phyloP scores from a whole-genome alignment of 257 asterid genomes.

The Solanum verrucosum region DNA sequence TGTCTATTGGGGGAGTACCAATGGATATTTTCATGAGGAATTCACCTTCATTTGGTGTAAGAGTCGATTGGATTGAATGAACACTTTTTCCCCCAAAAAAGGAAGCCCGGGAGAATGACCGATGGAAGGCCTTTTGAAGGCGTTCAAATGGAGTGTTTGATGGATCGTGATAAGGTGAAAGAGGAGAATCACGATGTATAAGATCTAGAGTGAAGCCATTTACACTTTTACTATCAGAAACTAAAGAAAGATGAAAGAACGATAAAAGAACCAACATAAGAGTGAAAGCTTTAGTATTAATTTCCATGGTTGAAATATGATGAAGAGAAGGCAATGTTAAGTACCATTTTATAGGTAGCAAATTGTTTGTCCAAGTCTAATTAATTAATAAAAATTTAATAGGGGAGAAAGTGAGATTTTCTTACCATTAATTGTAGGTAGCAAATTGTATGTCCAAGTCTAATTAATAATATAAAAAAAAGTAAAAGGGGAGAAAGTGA shows the following conservation, averaged over 20 bases:
- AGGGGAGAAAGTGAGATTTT: background rate
- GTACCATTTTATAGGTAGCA: background rate
- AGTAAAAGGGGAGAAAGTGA: too few relatives aligned
- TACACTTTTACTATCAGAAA: background rate
- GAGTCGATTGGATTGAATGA: background rate
- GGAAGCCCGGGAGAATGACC: conserved; percentile 34
- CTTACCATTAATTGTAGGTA: too few relatives aligned
- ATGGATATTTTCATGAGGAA: conserved; percentile 20
- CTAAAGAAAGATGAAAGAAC: background rate
- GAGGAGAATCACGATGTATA: conserved; percentile 37
- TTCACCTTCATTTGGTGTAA: conserved; percentile 1
- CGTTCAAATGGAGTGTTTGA: conserved; percentile 10
- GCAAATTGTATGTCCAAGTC: too few relatives aligned
- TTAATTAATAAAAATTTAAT: too few relatives aligned
- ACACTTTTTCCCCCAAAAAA: background rate
- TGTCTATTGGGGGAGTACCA: conserved; percentile 26
- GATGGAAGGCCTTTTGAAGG: conserved; percentile 5
- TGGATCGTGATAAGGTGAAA: conserved; percentile 21
- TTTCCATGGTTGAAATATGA: background rate
- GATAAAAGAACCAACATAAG: background rate
- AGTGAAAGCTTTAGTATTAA: background rate
- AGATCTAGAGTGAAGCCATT: conserved; percentile 41
- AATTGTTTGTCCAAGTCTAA: background rate
- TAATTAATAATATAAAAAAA: too few relatives aligned
- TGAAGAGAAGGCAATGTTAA: background rate